Evolutionary conservation across 2,329 filamentous ascomycete species (phyloP).

Genomic region (Stagonosporopsis vannaccii): DNA sequence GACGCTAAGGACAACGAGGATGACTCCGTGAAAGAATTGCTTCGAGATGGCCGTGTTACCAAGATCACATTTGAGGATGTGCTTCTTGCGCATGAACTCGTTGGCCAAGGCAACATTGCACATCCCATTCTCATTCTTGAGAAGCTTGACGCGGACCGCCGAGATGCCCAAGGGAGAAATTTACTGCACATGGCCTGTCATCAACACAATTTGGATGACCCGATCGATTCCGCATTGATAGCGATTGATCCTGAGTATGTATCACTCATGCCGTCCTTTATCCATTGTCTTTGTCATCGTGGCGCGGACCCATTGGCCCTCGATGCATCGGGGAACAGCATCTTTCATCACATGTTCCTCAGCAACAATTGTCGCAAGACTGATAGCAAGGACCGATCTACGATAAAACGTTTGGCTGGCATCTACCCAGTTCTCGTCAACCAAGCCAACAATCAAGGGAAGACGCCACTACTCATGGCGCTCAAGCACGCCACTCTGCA

Average conservation of each 20-base stretch:
- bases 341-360: constrained; percentile 19
- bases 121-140: neutral
- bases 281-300: neutral
- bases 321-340: constrained; percentile 12
- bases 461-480: neutral
- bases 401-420: neutral
- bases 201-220: neutral
- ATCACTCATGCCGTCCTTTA: neutral
- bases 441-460: neutral
- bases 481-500: constrained; percentile 20
- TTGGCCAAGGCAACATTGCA: neutral
- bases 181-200: neutral
- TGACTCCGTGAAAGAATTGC: neutral
- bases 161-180: neutral
- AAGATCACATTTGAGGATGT: too few species aligned
- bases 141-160: neutral
- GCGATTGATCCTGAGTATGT: neutral
- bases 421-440: neutral
- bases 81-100: neutral
- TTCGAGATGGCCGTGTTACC: neutral
- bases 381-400: neutral
- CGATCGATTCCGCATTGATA: neutral
- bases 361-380: constrained; percentile 4
- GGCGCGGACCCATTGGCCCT: constrained; percentile 4
- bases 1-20: neutral